phyloP scores from a whole-genome alignment of 192 early-diverging fungal genomes.

The Jimgerdemannia flammicorona region DNA sequence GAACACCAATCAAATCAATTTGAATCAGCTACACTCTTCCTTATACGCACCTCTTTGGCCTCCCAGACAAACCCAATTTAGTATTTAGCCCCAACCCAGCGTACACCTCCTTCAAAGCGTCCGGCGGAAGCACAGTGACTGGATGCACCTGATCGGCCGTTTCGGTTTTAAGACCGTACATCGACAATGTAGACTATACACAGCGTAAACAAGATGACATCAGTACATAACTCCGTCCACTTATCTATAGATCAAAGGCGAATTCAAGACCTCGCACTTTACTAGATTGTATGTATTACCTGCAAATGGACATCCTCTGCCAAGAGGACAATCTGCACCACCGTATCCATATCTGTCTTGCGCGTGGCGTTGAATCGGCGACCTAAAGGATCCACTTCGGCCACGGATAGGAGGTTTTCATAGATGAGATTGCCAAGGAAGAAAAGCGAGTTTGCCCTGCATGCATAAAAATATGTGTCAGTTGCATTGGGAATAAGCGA shows the following conservation, averaged over 20 bases:
- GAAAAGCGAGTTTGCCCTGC: conserved; percentile 67
- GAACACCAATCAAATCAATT: conserved; percentile 1
- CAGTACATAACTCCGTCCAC: not conserved
- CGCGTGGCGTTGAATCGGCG: conserved; percentile 58
- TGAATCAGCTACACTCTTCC: not conserved
- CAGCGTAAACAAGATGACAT: not conserved
- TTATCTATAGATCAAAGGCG: not conserved
- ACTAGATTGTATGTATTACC: not conserved
- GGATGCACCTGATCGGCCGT: conserved; percentile 66
- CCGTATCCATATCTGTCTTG: conserved; percentile 48
- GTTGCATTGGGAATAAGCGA: too few species aligned
- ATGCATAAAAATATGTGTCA: not conserved
- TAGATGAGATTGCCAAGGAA: conserved; percentile 72
- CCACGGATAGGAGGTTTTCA: conserved; percentile 69
- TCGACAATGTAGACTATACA: conserved; percentile 53
- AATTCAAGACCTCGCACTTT: too few species aligned
- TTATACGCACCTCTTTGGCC: conserved; percentile 47
- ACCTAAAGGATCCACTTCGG: conserved; percentile 82
- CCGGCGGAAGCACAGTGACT: conserved; percentile 66
- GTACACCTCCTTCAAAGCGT: conserved; percentile 76
- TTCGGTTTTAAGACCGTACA: conserved; percentile 79
- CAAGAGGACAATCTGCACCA: conserved; percentile 78
- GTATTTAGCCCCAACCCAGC: conserved; percentile 64
- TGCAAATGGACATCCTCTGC: conserved; percentile 67
- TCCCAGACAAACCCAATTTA: conserved; percentile 74